A percentile compares a stretch with the other conserved stretches of the same genome.
Evolutionary conservation across 2,329 filamentous ascomycete species (phyloP).

Genomic region (Colletotrichum sp.): DNA sequence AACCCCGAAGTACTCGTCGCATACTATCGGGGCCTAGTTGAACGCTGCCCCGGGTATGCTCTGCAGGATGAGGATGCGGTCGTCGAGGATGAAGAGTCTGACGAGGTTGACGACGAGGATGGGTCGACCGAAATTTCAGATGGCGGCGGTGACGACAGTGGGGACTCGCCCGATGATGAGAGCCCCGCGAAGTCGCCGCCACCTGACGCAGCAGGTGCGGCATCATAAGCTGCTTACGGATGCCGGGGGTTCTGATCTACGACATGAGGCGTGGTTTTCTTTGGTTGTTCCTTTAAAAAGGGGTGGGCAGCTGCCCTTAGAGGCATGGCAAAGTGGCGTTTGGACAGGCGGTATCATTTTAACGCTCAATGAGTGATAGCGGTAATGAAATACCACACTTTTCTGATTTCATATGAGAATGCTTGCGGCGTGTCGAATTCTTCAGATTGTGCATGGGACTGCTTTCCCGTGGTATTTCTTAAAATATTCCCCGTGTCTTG

Average conservation of each 20-base stretch:
- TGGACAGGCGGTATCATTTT: constrained; percentile 1
- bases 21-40: constrained; percentile 89
- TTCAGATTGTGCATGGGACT: background rate
- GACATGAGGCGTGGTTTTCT: background rate
- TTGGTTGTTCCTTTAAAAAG: constrained; percentile 10
- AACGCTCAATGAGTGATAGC: constrained; percentile 15
- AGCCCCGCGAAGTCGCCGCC: constrained; percentile 11
- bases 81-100: constrained; percentile 34
- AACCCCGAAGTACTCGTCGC: constrained; percentile 92
- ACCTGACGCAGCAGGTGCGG: background rate
- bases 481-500: background rate
- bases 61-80: constrained; percentile 46
- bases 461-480: background rate
- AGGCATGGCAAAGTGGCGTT: constrained; percentile 20
- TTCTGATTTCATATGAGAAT: background rate
- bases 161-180: constrained; percentile 23
- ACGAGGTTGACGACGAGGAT: constrained; percentile 38
- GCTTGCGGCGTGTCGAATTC: background rate
- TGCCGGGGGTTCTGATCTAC: background rate
- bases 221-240: background rate
- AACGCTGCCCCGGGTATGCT: constrained; percentile 61
- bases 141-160: constrained; percentile 22
- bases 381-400: constrained; percentile 20
- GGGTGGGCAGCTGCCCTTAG: constrained; percentile 14
- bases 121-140: constrained; percentile 34